Evolutionary conservation across 1,139 yeast genomes (phyloP).

Genomic region (Candida smagusa): DNA sequence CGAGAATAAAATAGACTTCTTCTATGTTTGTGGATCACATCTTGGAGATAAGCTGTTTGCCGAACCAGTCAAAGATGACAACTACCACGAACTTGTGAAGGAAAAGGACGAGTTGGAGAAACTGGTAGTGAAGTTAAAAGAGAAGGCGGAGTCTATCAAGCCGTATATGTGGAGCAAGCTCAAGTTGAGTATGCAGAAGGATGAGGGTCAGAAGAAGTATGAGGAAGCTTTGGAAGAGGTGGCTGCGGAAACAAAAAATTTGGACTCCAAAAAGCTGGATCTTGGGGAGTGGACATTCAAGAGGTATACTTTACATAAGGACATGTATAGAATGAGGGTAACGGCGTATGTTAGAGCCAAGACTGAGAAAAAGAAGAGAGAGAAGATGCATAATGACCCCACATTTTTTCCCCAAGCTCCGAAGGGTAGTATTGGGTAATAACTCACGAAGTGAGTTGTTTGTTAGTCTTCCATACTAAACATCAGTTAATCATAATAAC

Average conservation of each 20-base stretch:
- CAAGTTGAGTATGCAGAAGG: slow-evolving; percentile 9
- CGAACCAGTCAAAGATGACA: slow-evolving; percentile 44
- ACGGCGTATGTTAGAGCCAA: slow-evolving; percentile 39
- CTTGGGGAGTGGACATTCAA: slow-evolving; percentile 36
- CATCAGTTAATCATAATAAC: too few relatives aligned
- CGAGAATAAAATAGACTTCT: slow-evolving; percentile 53
- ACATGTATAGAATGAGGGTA: slow-evolving; percentile 52
- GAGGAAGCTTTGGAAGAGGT: slow-evolving; percentile 19
- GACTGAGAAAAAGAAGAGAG: slow-evolving; percentile 34
- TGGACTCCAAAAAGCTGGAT: slow-evolving; percentile 9
- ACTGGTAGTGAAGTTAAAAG: slow-evolving; percentile 35
- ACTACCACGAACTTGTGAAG: slow-evolving; percentile 42
- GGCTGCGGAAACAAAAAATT: slow-evolving; percentile 8
- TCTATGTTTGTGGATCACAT: slow-evolving; percentile 68
- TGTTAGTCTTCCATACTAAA: too few relatives aligned
- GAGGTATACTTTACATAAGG: slow-evolving; percentile 47
- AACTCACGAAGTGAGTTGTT: too few relatives aligned
- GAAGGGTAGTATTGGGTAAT: slow-evolving; percentile 11
- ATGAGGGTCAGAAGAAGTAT: slow-evolving; percentile 17
- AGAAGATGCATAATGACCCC: slow-evolving; percentile 31
- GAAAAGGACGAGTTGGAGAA: slow-evolving; percentile 35
- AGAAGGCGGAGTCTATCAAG: slow-evolving; percentile 24
- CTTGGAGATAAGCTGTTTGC: slow-evolving; percentile 63
- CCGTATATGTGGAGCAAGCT: slow-evolving; percentile 36
- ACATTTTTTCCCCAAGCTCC: slow-evolving; percentile 61